Base-by-base conservation (phyloP, 2,329 filamentous ascomycete species). In the Polychaeton citri region DNA sequence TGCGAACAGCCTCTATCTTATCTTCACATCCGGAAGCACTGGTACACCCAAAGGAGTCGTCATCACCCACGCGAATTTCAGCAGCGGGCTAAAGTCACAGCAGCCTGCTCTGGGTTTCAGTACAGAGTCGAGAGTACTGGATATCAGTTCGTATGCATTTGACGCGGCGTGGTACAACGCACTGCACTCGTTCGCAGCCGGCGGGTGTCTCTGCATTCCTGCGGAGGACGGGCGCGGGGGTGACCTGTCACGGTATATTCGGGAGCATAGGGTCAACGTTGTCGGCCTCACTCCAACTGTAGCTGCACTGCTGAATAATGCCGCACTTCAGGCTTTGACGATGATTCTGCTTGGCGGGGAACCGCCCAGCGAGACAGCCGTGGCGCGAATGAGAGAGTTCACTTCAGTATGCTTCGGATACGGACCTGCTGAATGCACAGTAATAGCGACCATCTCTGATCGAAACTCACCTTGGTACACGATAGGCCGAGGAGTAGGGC, bases 61-160 rank as follows among this genome's bases (percentile, higher is more conserved):
- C 15, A 39, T 43, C 8, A 28, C 35, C 7, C 43, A 45, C 21
- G 20, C 32, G 13, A 33, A 28, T 20, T 31, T 35, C 13, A 36
- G 36, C 7, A 37, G 32, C 17, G 33, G 33, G n/a, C 28, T 35
- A 12, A n/a, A 34, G 15, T 24, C 30, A 4, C 38, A 35, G 32
- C 35, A 19, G 12, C 21, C 37, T 6, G 30, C 32, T 15, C 19
- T 40, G 5, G 37, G 38, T n/a, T 42, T 36, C 40, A 40, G 21
- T 32, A 35, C 37, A 54, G 19, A 53, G 1, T 74, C 73, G 8
- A 65, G 79, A 4, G 69, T 77, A 3, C 62, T 78, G 6, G 63
- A 69, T 34, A 64, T 64, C 37, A 56, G 61, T 2, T 54, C 59
- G 1, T 64, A 63, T 36, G 63, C 58, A 0, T 66, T 68, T 36